Evolutionary conservation across 2,329 filamentous ascomycete genomes (phyloP).

Genomic region (Cladorrhinum sp.): DNA sequence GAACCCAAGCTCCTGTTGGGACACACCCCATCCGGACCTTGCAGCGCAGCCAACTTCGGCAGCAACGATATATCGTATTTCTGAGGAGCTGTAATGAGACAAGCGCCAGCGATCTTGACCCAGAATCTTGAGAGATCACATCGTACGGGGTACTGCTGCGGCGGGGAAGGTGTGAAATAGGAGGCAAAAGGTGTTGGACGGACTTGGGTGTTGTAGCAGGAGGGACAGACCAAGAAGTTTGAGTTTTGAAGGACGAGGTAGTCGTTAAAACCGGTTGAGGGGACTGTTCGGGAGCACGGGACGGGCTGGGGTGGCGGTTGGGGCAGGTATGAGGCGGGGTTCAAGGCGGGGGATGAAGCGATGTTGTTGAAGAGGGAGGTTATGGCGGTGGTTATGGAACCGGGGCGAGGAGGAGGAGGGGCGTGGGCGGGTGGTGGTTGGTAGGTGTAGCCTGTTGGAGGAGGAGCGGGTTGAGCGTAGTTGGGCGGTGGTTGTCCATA

Average conservation of each 20-base stretch:
- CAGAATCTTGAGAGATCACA: slow-evolving; percentile 21
- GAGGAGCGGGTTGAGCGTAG: too few species aligned
- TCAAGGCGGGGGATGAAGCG: background rate
- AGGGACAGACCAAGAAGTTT: slow-evolving; percentile 17
- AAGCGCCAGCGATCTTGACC: slow-evolving; percentile 17
- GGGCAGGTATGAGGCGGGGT: background rate
- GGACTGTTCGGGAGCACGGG: background rate
- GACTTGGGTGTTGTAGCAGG: slow-evolving; percentile 15
- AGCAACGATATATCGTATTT: slow-evolving; percentile 10
- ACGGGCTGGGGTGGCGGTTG: background rate
- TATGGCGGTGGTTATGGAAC: background rate
- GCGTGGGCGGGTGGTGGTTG: background rate
- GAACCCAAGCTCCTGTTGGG: slow-evolving; percentile 7
- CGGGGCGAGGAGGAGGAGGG: background rate
- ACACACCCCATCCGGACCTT: slow-evolving; percentile 12
- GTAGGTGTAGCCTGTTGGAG: background rate
- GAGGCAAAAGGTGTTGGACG: slow-evolving; percentile 17
- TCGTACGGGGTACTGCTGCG: slow-evolving; percentile 5
- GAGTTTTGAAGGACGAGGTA: slow-evolving; percentile 11
- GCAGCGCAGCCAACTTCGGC: slow-evolving; percentile 11
- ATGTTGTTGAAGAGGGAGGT: background rate
- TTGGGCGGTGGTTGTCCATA: too few species aligned
- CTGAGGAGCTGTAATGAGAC: slow-evolving; percentile 18
- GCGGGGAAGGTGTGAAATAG: slow-evolving; percentile 13
- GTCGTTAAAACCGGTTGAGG: background rate